Percentiles rank a stretch among this genome's conserved stretches.
phyloP scores from a whole-genome alignment of 345 rosid species.

The Camelina laxa region DNA sequence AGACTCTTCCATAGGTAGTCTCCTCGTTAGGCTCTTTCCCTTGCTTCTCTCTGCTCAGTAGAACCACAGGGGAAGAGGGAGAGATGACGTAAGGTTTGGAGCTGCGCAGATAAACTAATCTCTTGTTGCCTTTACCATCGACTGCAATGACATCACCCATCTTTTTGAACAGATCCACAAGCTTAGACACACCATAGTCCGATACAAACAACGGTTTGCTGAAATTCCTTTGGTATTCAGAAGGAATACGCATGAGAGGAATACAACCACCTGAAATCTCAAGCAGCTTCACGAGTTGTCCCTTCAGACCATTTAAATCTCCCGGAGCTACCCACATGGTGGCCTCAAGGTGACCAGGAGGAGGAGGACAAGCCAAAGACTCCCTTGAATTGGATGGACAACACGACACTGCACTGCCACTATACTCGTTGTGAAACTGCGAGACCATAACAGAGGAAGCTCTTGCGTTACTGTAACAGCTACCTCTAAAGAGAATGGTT shows the following conservation, averaged over 20 bases:
- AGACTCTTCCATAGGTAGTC: slow-evolving; percentile 47
- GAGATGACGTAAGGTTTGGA: slow-evolving; percentile 58
- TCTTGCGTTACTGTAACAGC: slow-evolving; percentile 56
- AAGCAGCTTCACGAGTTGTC: slow-evolving; percentile 78
- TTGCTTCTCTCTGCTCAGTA: slow-evolving; percentile 62
- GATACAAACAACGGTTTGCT: slow-evolving; percentile 81
- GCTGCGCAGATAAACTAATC: slow-evolving; percentile 70
- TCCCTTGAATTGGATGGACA: slow-evolving; percentile 64
- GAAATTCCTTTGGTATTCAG: slow-evolving; percentile 74
- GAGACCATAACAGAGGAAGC: slow-evolving; percentile 59
- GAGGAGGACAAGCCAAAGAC: slow-evolving; percentile 44
- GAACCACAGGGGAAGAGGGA: slow-evolving; percentile 55
- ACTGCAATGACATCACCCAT: slow-evolving; percentile 70
- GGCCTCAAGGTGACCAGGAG: slow-evolving; percentile 63
- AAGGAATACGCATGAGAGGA: slow-evolving; percentile 72
- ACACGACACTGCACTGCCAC: slow-evolving; percentile 43
- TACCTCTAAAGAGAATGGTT: slow-evolving; percentile 71
- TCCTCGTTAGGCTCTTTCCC: slow-evolving; percentile 55
- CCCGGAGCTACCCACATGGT: slow-evolving; percentile 93
- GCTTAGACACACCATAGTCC: slow-evolving; percentile 77
- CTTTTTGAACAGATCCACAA: slow-evolving; percentile 86
- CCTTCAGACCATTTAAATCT: slow-evolving; percentile 78
- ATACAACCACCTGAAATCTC: slow-evolving; percentile 86
- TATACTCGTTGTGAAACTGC: slow-evolving; percentile 50
- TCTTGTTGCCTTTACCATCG: slow-evolving; percentile 77